phyloP scores from a whole-genome alignment of 352 stramenopile genomes.

The Elongisporangium senticosum region DNA sequence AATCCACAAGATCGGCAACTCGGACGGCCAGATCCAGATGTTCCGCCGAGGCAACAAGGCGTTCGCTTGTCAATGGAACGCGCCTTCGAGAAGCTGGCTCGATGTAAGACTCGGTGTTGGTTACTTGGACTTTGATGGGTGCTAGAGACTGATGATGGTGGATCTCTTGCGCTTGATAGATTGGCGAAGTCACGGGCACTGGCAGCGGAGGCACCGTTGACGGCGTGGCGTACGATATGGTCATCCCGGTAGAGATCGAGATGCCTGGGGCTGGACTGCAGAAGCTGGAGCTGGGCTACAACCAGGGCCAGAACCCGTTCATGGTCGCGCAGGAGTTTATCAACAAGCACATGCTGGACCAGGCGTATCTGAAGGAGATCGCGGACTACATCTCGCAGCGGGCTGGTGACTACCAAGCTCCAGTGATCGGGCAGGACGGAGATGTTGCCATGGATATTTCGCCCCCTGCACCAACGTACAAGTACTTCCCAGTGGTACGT shows the following conservation, averaged over 20 bases:
- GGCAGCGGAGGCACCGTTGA: slow-evolving; percentile 86
- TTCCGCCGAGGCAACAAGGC: slow-evolving; percentile 92
- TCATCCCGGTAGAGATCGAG: slow-evolving; percentile 97
- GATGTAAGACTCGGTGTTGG: slow-evolving; percentile 59
- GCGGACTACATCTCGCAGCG: slow-evolving; percentile 95
- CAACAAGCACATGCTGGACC: slow-evolving; percentile 93
- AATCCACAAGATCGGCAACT: slow-evolving; percentile 61
- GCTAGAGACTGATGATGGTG: background rate
- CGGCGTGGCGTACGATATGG: slow-evolving; percentile 92
- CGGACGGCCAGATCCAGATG: slow-evolving; percentile 94
- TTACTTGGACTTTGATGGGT: background rate
- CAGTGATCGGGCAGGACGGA: slow-evolving; percentile 47
- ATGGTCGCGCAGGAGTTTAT: slow-evolving; percentile 95
- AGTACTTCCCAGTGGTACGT: slow-evolving; percentile 66
- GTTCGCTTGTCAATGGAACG: slow-evolving; percentile 95
- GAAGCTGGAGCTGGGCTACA: slow-evolving; percentile 97
- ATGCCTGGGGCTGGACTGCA: slow-evolving; percentile 79
- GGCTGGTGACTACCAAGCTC: slow-evolving; percentile 69
- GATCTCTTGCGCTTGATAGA: slow-evolving; percentile 22
- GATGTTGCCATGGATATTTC: slow-evolving; percentile 8
- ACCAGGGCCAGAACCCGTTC: slow-evolving; percentile 97
- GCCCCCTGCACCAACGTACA: slow-evolving; percentile 23
- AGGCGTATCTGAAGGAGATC: slow-evolving; percentile 91
- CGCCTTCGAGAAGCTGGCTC: slow-evolving; percentile 89
- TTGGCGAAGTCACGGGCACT: slow-evolving; percentile 83